Evolutionary conservation across 75 land plant genomes (phyloP).

Genomic region (Pinus taeda): DNA sequence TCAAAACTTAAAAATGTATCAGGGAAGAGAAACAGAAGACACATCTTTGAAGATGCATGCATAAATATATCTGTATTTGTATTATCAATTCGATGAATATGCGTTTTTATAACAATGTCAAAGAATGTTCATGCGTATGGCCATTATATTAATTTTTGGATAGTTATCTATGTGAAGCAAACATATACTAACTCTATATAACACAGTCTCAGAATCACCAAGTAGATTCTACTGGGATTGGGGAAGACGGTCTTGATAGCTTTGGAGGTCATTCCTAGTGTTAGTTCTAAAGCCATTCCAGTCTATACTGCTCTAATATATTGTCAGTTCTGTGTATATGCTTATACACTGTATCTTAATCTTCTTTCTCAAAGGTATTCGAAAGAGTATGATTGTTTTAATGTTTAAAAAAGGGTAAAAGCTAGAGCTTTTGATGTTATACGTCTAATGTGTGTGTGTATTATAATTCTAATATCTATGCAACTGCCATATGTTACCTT

Average conservation of each 20-base stretch:
- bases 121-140: neutral
- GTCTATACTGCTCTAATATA: neutral
- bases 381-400: constrained; percentile 1
- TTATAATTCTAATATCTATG: constrained; percentile 1
- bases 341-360: neutral
- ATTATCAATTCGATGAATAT: neutral
- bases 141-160: neutral
- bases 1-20: neutral
- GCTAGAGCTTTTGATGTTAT: neutral
- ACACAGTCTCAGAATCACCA: neutral
- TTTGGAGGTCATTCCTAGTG: neutral
- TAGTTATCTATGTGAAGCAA: neutral
- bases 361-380: neutral
- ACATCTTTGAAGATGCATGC: neutral
- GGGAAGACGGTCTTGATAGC: neutral
- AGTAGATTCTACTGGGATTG: neutral
- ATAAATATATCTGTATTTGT: neutral
- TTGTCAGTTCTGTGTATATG: neutral
- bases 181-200: neutral
- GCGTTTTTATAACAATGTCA: neutral
- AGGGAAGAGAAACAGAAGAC: neutral
- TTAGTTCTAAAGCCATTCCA: neutral
- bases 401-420: neutral
- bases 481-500: neutral
- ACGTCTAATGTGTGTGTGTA: too few relatives aligned